Percentiles rank a stretch among this genome's conserved stretches.
Evolutionary conservation across 140 eudicot species (phyloP).

Genomic region (Bidens hawaiensis): DNA sequence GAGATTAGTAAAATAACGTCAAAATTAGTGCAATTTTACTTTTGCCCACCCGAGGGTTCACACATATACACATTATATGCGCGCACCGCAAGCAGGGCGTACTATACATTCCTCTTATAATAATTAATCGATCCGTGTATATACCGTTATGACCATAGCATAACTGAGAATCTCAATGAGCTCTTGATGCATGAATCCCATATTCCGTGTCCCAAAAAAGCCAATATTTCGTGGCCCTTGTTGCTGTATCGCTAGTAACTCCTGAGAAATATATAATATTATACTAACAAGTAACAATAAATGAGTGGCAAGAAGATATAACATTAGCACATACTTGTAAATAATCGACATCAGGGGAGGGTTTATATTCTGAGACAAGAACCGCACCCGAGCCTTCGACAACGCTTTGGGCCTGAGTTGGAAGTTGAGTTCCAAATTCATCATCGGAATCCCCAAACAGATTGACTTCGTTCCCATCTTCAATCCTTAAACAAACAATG

Average conservation of each 20-base stretch:
- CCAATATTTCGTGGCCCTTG: constrained; percentile 96
- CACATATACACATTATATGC: too few relatives aligned
- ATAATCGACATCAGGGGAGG: constrained; percentile 84
- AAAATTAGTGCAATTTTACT: too few relatives aligned
- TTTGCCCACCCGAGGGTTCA: too few relatives aligned
- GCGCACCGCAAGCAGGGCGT: too few relatives aligned
- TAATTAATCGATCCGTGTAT: too few relatives aligned
- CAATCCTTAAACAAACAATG: constrained; percentile 32
- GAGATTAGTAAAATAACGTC: too few relatives aligned
- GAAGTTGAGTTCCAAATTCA: constrained; percentile 49
- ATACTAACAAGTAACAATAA: not conserved
- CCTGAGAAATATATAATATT: constrained; percentile 54
- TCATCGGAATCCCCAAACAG: constrained; percentile 72
- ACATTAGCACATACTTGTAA: constrained; percentile 71
- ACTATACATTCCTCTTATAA: too few relatives aligned
- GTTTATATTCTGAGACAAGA: constrained; percentile 61
- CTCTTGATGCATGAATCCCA: constrained; percentile 99
- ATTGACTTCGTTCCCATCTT: constrained; percentile 39
- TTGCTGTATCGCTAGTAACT: constrained; percentile 91
- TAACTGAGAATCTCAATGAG: constrained; percentile 97
- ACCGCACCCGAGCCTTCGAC: constrained; percentile 65
- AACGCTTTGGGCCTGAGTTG: constrained; percentile 69
- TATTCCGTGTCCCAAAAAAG: constrained; percentile 92
- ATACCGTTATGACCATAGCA: constrained; percentile 96
- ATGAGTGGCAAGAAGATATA: not conserved